A percentile compares a stretch with the other conserved stretches of the same genome.
phyloP scores from a whole-genome alignment of 2,329 filamentous ascomycete genomes.

The Botrytis aclada region DNA sequence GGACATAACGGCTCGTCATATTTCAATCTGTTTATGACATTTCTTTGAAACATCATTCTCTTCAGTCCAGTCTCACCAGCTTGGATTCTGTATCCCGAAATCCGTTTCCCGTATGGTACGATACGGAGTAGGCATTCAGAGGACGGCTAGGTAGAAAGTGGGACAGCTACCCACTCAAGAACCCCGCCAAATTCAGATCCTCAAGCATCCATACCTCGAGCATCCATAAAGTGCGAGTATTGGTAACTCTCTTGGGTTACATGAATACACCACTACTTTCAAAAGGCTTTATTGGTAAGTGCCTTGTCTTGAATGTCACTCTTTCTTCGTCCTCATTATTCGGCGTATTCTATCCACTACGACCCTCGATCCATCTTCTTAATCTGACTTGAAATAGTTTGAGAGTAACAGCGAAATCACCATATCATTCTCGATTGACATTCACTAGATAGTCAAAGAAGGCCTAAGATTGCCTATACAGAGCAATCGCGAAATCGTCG shows the following conservation, averaged over 20 bases:
- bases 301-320: neutral
- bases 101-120: neutral
- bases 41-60: neutral
- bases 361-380: neutral
- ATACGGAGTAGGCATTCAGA: neutral
- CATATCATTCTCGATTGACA: neutral
- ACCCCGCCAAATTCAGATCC: slow-evolving; percentile 1
- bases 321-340: neutral
- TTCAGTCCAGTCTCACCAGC: neutral
- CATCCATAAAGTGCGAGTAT: neutral
- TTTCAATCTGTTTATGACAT: neutral
- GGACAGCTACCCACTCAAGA: neutral
- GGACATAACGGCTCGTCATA: neutral
- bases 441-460: neutral
- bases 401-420: neutral
- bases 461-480: slow-evolving; percentile 16
- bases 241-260: neutral
- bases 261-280: neutral
- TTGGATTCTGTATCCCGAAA: neutral
- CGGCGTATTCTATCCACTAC: neutral
- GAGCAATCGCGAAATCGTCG: neutral
- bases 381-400: slow-evolving; percentile 1
- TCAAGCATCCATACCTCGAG: neutral
- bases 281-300: neutral
- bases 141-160: neutral